Conservation (phyloP, 345 rosid species). For the Cardamine resedifolia region DNA sequence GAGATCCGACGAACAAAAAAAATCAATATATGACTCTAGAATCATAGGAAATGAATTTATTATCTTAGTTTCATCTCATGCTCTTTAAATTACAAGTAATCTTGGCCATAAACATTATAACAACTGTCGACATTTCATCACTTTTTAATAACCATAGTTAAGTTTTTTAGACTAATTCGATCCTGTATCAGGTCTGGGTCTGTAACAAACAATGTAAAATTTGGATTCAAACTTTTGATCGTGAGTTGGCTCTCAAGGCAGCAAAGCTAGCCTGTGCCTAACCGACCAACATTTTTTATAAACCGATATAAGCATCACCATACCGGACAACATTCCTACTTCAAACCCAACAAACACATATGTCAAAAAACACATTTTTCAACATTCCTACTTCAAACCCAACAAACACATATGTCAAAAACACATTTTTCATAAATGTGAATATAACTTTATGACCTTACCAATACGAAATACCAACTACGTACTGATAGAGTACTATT, state of each 20-base stretch:
- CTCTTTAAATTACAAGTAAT: background rate
- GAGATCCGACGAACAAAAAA: background rate
- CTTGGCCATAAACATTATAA: background rate
- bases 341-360: constrained; percentile 8
- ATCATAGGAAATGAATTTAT: background rate
- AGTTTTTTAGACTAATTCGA: background rate
- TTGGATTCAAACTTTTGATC: background rate
- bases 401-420: constrained; percentile 14
- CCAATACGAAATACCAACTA: background rate
- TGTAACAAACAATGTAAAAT: background rate
- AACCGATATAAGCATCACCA: background rate
- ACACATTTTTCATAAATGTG: constrained; percentile 1
- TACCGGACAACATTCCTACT: constrained; percentile 2
- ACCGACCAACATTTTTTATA: background rate
- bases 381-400: constrained; percentile 14
- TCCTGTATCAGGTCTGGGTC: background rate
- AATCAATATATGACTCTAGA: background rate
- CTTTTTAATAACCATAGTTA: background rate
- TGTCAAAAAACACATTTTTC: constrained; percentile 1
- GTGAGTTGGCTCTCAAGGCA: background rate
- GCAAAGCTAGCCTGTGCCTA: background rate
- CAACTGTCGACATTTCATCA: background rate
- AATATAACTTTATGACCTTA: constrained; percentile 8
- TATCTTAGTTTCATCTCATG: background rate
- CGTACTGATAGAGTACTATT: background rate